Base-by-base conservation (phyloP, 768 basidiomycete species). In the Boletus tomentosulus region DNA sequence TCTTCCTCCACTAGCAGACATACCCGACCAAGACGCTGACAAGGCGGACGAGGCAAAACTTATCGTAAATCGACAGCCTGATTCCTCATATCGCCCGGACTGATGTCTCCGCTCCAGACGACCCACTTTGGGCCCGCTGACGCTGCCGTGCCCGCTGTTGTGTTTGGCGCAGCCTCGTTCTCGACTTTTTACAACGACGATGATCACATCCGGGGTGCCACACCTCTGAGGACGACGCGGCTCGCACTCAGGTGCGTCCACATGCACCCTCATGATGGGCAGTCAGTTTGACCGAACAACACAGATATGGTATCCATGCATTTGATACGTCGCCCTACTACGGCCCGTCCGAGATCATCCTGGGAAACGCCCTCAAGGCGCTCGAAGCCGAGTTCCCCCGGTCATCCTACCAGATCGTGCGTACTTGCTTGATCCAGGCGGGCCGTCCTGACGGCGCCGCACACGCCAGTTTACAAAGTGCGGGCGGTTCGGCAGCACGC, bases 241-340 rank as follows among this genome's bases (percentile, higher is more conserved):
- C 80, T 91, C 33, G 90, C 89, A 9, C 75, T 93, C 41, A 78
- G 88, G 91, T 92, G 69, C 37, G 74, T 62, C 13, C 27, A 19
- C 34, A 8, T 28, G 16, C 16, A 7, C 28, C 22, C 15, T 45
- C 5, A 6, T 31, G 22, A 28, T 3, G 6, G 1, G 9, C 30
- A 4, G 7, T 12, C 38, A 27, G 38, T 38, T 22, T n/a, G 10
- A 31, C 30, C 30, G n/a, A 37, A 3, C 12, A 4, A 3, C 10
- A 6, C 25, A 92, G 92, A 39, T 92, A 91, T 71, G 92, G 90
- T 27, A 85, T 94, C 51, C 71, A 70, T 33, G 86, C 86, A 0
- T 88, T 95, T 63, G 92, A 95, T 68, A 94, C 92, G 3, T 80
- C 89, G 12, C 80, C 84, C 6, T 89, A 82, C 65, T 94, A 94